Evolutionary conservation across 495 filamentous ascomycete species (phyloP).

Genomic region (Neurospora sp.): DNA sequence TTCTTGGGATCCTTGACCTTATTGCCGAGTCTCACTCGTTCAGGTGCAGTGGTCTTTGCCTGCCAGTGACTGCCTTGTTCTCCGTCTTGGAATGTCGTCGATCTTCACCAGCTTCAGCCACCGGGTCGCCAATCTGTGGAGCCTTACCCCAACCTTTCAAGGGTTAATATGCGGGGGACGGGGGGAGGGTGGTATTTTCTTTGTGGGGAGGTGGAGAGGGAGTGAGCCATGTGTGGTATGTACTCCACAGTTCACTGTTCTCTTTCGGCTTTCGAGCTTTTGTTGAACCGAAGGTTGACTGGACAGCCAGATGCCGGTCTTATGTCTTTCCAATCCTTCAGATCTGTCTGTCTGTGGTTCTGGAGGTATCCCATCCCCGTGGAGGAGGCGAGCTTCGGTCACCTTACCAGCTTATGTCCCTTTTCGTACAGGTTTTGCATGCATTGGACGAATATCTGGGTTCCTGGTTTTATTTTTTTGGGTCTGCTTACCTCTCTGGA

Average conservation of each 20-base stretch:
- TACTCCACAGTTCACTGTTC: background rate
- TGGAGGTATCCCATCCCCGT: background rate
- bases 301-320: background rate
- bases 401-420: no score
- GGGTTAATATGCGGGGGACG: background rate
- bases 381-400: no score
- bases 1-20: background rate
- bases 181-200: background rate
- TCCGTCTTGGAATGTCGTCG: background rate
- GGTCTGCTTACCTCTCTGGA: background rate
- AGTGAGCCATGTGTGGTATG: background rate
- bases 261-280: background rate
- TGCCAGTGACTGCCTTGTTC: background rate
- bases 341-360: background rate
- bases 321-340: background rate
- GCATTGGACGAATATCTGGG: background rate
- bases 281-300: background rate
- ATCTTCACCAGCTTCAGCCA: background rate
- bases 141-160: background rate
- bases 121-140: background rate
- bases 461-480: background rate
- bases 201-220: background rate
- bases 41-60: background rate
- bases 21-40: background rate
- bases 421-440: background rate